Base-by-base conservation (phyloP, 306 rosid genomes). In the Senna siamea region DNA sequence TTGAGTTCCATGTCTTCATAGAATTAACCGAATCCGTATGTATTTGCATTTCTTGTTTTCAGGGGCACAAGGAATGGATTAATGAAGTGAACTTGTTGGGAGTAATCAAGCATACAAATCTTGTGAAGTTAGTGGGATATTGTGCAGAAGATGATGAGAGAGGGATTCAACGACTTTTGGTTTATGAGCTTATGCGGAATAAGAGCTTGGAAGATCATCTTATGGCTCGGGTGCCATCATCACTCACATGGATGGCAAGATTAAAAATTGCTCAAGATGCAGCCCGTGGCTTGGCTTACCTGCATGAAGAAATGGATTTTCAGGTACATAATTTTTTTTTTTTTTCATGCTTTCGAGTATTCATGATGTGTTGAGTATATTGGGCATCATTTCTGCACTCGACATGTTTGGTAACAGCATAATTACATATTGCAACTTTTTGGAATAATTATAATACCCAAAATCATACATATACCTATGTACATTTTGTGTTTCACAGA, bases 91-190 rank as follows among this genome's bases (percentile, higher is more conserved):
- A 92, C 62, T 73, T 94, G 51, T 58, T 94, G 79, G 99, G 97
- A 11, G 99, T 94, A 13, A 85, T 94, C 66, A 89, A 92, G 80
- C 99, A 94, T 83, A 92, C 90, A 0, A 94, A 94, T 89, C 85
- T 94, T 12, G 98, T 94, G 38, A 87, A 83, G 77, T 69, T 94
- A 47, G 90, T 89, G 15, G 98, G 98, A 69, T 94, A 91, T 69
- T 94, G 99, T 68, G 99, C 99, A 0, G 99, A 94, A 69, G 99
- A 94, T 78, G 99, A 94, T 82, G 99, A 92, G 55, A 94, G 99
- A 81, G 99, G 99, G 80, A 89, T 94, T 70, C 99, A 94, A 56
- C 53, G 98, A 72, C 98, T 94, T 60, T 53, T 94, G 77, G 98
- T 94, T 43, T 94, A 94, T 70, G 97, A 94, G 76, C 87, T 94